phyloP scores from a whole-genome alignment of 1,139 yeast genomes.

The Wickerhamiella pararugosa region DNA sequence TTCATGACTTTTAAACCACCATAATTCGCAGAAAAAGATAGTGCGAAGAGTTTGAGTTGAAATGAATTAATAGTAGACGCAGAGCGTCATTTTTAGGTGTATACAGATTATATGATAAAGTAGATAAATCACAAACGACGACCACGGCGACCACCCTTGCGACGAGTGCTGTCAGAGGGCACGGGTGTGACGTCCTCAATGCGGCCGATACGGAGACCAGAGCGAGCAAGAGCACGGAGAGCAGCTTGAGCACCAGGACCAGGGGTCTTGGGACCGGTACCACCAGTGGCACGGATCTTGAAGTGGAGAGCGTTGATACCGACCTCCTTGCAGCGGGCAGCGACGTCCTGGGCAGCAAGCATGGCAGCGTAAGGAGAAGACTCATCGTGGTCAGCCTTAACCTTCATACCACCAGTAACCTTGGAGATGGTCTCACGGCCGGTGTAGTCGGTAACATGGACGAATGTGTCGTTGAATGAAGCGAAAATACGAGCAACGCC shows the following conservation, averaged over 20 bases:
- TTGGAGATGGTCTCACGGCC: conserved; percentile 99
- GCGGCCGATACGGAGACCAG: conserved; percentile 99
- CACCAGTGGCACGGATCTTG: conserved; percentile 99
- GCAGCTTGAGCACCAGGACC: conserved; percentile 99
- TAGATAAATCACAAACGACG: conserved; percentile 73
- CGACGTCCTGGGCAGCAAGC: conserved; percentile 99
- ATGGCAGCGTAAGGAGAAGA: conserved; percentile 99
- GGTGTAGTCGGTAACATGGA: conserved; percentile 97
- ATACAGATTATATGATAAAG: conserved; percentile 6
- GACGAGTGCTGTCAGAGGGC: conserved; percentile 99
- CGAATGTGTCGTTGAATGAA: conserved; percentile 99
- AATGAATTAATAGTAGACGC: no score
- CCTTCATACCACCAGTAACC: conserved; percentile 99
- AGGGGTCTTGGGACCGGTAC: conserved; percentile 99
- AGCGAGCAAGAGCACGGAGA: conserved; percentile 99
- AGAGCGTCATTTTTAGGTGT: neutral
- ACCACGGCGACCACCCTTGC: conserved; percentile 99
- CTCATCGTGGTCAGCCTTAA: conserved; percentile 99
- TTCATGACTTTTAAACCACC: no score
- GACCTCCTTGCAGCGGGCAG: conserved; percentile 97
- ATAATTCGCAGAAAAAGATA: no score
- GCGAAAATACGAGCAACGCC: conserved; percentile 99
- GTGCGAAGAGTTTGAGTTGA: no score
- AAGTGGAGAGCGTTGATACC: conserved; percentile 99
- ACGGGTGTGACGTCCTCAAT: conserved; percentile 99